Evolutionary conservation across 495 filamentous ascomycete genomes (phyloP), one percentile per base, ranked within the genome.

Genomic region (Penicillium cinerascens): DNA sequence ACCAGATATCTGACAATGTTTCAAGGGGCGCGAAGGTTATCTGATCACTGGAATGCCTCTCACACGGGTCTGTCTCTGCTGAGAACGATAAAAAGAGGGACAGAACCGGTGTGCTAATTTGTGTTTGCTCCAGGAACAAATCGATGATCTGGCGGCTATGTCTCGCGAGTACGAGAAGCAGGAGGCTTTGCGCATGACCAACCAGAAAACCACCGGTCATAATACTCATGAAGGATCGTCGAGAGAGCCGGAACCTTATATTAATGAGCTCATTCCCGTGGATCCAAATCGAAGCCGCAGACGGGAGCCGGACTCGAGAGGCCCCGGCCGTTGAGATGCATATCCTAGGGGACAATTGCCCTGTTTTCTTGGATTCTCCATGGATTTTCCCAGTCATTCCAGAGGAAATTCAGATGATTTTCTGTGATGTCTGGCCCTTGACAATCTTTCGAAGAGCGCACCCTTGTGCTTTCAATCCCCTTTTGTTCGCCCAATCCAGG

Each of bases 131-230:
- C 36, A 81, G 78, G 71, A 72, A 55, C 78, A 81, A 72, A 81
- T 81, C 52, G 75, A 81, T 47, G 78, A 81, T 51, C 66, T 81
- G 13, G 71, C 73, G 33, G 60, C 63, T 20, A 72, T 81, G 66
- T 80, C 77, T 11, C 57, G 71, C 40, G 74, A 80, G 53, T 81
- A 81, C 55, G 78, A 81, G 61, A 69, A 64, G 26, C 74, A 80
- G 49, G 77, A 78, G 52, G 72, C 78, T 6, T 59, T 73, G 27
- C 70, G 77, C 11, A 81, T 81, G 78, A 54, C 68, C 9, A 64
- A 60, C 18, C 65, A 71, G 11, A 54, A 42, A 22, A 29, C 46
- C 6, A 42, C 51, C 29, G 54, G 55, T 29, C 47, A 54, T 21
- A 55, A 63, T 25, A 52, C 35, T 58, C 61, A 8, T 53, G 52